These are phyloP conservation scores for Rhynchospora tenuis DNA, from an alignment of 176 grass and related monocot genomes.

Conservation along the genomic window DNA sequence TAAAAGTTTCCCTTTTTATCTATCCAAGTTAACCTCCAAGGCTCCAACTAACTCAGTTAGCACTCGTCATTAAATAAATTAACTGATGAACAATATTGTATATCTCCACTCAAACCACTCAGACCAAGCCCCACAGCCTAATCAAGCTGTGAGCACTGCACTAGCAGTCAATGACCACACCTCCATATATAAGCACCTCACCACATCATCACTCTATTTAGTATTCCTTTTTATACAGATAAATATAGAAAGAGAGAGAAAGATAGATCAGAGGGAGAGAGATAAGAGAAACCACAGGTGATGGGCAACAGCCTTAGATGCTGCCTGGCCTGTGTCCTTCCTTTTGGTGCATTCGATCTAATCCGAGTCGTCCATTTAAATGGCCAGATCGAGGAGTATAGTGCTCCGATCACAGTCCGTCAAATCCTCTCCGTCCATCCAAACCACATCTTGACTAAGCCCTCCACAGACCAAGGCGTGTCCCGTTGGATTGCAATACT, in stretches of 20 bases:
- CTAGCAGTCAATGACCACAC: constrained; percentile 20
- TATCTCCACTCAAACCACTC: constrained; percentile 8
- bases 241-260: constrained; percentile 4
- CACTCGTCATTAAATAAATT: background rate
- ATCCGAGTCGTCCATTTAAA: constrained; percentile 89
- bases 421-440: constrained; percentile 78
- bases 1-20: background rate
- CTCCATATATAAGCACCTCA: constrained; percentile 15
- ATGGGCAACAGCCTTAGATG: constrained; percentile 97
- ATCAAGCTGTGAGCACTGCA: constrained; percentile 29
- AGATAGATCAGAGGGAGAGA: constrained; percentile 1
- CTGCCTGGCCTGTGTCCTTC: constrained; percentile 87
- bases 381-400: constrained; percentile 81
- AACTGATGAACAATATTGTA: constrained; percentile 1
- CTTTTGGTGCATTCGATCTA: constrained; percentile 85
- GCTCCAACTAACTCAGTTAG: background rate
- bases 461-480: constrained; percentile 47
- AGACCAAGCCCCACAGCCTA: constrained; percentile 14
- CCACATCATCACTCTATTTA: constrained; percentile 16
- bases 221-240: constrained; percentile 9
- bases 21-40: background rate
- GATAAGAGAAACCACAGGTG: background rate
- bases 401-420: constrained; percentile 52
- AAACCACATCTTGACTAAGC: constrained; percentile 69
- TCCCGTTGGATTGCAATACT: constrained; percentile 70